Conservation (phyloP, 345 rosid genomes). For the Populus tremula region DNA sequence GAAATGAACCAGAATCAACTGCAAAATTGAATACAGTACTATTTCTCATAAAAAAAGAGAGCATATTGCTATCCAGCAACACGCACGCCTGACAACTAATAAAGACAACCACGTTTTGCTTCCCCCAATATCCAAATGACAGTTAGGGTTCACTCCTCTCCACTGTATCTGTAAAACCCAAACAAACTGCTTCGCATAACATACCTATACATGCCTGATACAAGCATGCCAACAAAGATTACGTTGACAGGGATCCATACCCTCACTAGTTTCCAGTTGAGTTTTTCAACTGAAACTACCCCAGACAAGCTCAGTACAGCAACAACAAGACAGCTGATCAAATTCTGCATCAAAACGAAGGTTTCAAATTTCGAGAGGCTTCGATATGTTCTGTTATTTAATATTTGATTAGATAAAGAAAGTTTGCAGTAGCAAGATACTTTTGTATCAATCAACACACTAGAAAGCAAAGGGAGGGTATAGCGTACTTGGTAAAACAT, state of each 20-base stretch:
- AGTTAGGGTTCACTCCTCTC: background rate
- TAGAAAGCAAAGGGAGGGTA: too few species aligned
- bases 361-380: background rate
- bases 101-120: background rate
- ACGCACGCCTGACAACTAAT: background rate
- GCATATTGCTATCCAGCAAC: too few species aligned
- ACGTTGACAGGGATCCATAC: slow-evolving; percentile 90
- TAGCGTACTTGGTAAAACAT: slow-evolving; percentile 84
- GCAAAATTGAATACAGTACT: background rate
- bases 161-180: background rate
- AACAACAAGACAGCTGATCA: slow-evolving; percentile 66
- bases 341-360: slow-evolving; percentile 55
- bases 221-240: slow-evolving; percentile 91
- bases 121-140: background rate
- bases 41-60: background rate
- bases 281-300: slow-evolving; percentile 64
- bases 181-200: background rate
- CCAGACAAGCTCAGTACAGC: slow-evolving; percentile 47
- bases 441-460: background rate
- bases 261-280: slow-evolving; percentile 77
- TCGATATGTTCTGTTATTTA: too few species aligned
- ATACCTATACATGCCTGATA: slow-evolving; percentile 92
- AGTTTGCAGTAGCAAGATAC: background rate
- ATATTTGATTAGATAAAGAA: too few species aligned
- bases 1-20: slow-evolving; percentile 16